Conservation (phyloP, 2,329 filamentous ascomycete species). For the Sporothrix pseudoabietina region DNA sequence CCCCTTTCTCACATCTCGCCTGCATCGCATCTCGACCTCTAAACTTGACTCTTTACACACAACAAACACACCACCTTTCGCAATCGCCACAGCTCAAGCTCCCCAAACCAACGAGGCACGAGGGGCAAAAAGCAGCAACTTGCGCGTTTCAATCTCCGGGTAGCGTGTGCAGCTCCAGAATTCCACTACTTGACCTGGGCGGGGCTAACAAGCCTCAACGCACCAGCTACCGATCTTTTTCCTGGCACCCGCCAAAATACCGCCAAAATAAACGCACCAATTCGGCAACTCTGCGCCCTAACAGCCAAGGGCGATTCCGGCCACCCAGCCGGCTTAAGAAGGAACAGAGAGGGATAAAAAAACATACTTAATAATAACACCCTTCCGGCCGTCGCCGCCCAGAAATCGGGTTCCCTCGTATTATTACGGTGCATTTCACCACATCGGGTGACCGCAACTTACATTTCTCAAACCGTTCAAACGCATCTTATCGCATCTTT, state of each 20-base stretch:
- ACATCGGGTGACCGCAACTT: not conserved
- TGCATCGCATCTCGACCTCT: not conserved
- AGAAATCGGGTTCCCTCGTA: slow-evolving; percentile 24
- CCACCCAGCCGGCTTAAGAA: slow-evolving; percentile 25
- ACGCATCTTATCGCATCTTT: slow-evolving; percentile 2
- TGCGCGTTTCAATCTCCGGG: not conserved
- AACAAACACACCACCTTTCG: not conserved
- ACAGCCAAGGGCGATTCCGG: slow-evolving; percentile 33
- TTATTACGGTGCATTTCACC: slow-evolving; percentile 27
- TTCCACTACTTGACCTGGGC: slow-evolving; percentile 30
- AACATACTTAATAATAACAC: slow-evolving; percentile 35
- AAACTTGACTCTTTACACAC: not conserved
- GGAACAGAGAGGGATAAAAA: slow-evolving; percentile 22
- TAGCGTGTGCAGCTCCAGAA: slow-evolving; percentile 26
- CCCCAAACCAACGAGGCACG: not conserved
- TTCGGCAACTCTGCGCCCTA: slow-evolving; percentile 31
- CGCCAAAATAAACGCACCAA: slow-evolving; percentile 34
- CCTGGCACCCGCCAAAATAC: slow-evolving; percentile 12
- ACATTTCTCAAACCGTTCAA: not conserved
- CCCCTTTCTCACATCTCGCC: not conserved
- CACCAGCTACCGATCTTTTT: slow-evolving; percentile 20
- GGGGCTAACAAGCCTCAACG: slow-evolving; percentile 29
- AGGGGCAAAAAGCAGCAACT: slow-evolving; percentile 11
- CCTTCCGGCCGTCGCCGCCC: slow-evolving; percentile 30
- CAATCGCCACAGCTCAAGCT: not conserved